Evolutionary conservation across 2,329 filamentous ascomycete species (phyloP).

Genomic region (Sclerotinia nivalis): DNA sequence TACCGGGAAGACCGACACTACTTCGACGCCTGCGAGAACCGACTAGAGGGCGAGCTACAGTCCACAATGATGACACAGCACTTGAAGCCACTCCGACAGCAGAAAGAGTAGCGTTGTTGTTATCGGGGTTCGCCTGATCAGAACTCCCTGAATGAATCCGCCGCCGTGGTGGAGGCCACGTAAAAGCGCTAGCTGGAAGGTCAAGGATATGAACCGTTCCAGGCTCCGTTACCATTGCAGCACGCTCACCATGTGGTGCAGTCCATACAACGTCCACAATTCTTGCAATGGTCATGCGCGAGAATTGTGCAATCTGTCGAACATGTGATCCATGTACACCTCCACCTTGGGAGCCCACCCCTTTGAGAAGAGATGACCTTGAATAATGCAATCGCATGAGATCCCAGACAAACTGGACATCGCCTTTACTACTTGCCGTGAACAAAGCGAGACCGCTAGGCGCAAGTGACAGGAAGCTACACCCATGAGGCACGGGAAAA

Average conservation of each 20-base stretch:
- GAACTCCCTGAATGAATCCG: constrained; percentile 31
- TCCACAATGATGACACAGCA: constrained; percentile 41
- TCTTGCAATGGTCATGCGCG: constrained; percentile 85
- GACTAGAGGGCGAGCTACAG: constrained; percentile 40
- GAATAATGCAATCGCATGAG: constrained; percentile 66
- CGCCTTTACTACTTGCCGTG: constrained; percentile 80
- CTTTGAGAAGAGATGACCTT: constrained; percentile 60
- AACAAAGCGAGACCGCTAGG: constrained; percentile 73
- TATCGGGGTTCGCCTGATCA: constrained; percentile 40
- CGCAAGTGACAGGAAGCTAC: constrained; percentile 78
- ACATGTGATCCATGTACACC: constrained; percentile 57
- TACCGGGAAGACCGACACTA: constrained; percentile 38
- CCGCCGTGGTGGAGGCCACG: constrained; percentile 71
- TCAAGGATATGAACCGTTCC: constrained; percentile 95
- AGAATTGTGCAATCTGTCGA: constrained; percentile 83
- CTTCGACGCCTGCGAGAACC: constrained; percentile 38
- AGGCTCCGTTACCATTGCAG: constrained; percentile 88
- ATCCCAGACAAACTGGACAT: constrained; percentile 81
- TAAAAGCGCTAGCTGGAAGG: constrained; percentile 77
- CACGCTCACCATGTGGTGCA: constrained; percentile 73
- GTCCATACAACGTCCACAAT: constrained; percentile 92
- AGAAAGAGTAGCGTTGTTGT: constrained; percentile 51
- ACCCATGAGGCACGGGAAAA: constrained; percentile 71
- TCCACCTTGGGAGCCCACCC: constrained; percentile 46
- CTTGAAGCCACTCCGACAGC: constrained; percentile 40